A percentile compares a stretch with the other conserved stretches of the same genome.
These are phyloP conservation scores for Blastocrithidia nonstop DNA, from an alignment of 208 protist genomes.

Conservation along the genomic window DNA sequence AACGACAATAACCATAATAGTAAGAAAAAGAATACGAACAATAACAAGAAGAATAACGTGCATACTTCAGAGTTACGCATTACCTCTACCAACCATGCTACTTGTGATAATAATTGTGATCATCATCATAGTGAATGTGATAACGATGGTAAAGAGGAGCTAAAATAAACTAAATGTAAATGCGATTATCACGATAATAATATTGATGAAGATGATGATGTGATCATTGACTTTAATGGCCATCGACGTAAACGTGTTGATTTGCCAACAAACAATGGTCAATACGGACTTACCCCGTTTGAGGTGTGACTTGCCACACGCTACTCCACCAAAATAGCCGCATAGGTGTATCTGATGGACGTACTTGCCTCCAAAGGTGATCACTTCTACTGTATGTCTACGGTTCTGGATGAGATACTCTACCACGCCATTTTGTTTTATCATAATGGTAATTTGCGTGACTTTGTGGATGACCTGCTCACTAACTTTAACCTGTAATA, in stretches of 20 bases:
- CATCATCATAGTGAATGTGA: neutral
- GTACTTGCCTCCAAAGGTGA: constrained; percentile 44
- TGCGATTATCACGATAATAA: too few species aligned
- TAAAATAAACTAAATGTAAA: too few species aligned
- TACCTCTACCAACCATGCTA: too few species aligned
- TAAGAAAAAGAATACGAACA: too few species aligned
- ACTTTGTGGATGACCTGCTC: constrained; percentile 55
- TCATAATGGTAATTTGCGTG: constrained; percentile 49
- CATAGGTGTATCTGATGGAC: constrained; percentile 72
- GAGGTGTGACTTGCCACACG: constrained; percentile 57
- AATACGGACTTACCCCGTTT: constrained; percentile 49
- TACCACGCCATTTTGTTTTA: constrained; percentile 70
- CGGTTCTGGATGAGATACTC: constrained; percentile 71
- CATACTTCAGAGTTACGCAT: too few species aligned
- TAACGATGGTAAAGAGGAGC: too few species aligned
- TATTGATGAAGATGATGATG: constrained; percentile 1
- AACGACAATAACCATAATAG: too few species aligned
- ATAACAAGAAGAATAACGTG: too few species aligned
- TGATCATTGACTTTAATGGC: constrained; percentile 12
- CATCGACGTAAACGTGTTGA: constrained; percentile 9
- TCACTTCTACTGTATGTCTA: constrained; percentile 24
- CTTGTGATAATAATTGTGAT: neutral
- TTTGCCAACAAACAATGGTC: constrained; percentile 24
- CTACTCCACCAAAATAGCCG: constrained; percentile 38
- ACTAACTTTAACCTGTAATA: constrained; percentile 45